A percentile compares a stretch with the other conserved stretches of the same genome.
phyloP scores from a whole-genome alignment of 1,284 basidiomycete genomes.

The Rhodotorula sp. region DNA sequence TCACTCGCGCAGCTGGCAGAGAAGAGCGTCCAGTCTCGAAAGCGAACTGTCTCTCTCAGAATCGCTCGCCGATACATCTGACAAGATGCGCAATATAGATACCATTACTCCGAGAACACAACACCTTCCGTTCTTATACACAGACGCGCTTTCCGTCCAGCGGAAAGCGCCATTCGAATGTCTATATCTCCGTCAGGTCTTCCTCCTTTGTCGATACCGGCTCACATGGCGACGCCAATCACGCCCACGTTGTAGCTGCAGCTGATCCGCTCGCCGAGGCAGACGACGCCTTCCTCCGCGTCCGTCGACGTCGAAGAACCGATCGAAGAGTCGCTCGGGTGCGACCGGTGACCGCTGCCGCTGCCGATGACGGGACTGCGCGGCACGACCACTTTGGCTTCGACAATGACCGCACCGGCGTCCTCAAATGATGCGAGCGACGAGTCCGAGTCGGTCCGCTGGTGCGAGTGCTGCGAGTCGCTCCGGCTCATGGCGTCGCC shows the following conservation, averaged over 20 bases:
- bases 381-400: neutral
- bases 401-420: neutral
- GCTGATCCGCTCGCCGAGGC: constrained; percentile 36
- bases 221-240: constrained; percentile 36
- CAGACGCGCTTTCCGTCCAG: neutral
- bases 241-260: constrained; percentile 35
- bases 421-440: constrained; percentile 1
- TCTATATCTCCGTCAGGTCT: neutral
- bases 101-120: too few species aligned
- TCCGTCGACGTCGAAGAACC: constrained; percentile 11
- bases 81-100: neutral
- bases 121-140: neutral
- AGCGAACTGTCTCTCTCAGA: too few species aligned
- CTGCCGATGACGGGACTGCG: neutral
- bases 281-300: constrained; percentile 30
- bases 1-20: neutral
- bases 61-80: neutral
- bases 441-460: constrained; percentile 1
- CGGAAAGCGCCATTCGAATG: neutral
- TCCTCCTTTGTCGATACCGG: neutral
- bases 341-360: neutral
- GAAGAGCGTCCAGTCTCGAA: neutral
- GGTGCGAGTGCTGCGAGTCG: neutral
- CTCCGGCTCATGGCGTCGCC: neutral
- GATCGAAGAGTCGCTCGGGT: constrained; percentile 9